Base-by-base conservation (phyloP, 2,329 filamentous ascomycete species). In the Colletotrichum sidae region DNA sequence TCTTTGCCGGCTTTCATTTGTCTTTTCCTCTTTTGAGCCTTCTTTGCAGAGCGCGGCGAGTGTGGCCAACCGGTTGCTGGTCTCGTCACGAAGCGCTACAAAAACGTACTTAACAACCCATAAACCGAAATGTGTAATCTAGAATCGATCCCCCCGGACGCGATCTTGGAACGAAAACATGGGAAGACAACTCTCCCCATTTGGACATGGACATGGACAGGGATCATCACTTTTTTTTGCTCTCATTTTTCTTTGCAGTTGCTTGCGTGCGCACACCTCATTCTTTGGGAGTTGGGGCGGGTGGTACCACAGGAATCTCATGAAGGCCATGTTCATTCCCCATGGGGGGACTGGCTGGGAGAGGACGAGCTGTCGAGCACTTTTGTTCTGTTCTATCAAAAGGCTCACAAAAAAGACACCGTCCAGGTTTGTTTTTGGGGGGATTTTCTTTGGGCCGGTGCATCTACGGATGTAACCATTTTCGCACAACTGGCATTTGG, bases 61-160 rank as follows among this genome's bases (percentile, higher is more conserved):
- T 50, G 25, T 25, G 64, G 54, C 60, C 54, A 67, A 59, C 33
- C 47, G 49, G 41, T 35, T 39, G 50, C 39, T 25, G 64, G n/a
- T 55, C 45, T 47, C 64, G 64, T 44, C 64, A 51, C 49, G 15
- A 49, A 42, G 35, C 62, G 51, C 55, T 49, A 47, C 52, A 58
- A 46, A 56, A 67, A 62, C 59, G 67, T 58, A 65, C 60, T 60
- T 60, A 70, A 69, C 69, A 67, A 55, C 70, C 25, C 58, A 58
- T 72, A 73, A 74, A 74, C 69, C 67, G 69, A 76, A 76, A 76
- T 76, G 74, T 77, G 71, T 76, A 76, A 76, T 76, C 65, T 73
- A 72, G 69, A 60, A 60, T 49, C 42, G 63, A 53, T 54, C 49
- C 15, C 47, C 44, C 34, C 17, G 55, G 54, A 52, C 46, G 52